Evolutionary conservation across 345 rosid species (phyloP).

Genomic region (Ceriops tagal): DNA sequence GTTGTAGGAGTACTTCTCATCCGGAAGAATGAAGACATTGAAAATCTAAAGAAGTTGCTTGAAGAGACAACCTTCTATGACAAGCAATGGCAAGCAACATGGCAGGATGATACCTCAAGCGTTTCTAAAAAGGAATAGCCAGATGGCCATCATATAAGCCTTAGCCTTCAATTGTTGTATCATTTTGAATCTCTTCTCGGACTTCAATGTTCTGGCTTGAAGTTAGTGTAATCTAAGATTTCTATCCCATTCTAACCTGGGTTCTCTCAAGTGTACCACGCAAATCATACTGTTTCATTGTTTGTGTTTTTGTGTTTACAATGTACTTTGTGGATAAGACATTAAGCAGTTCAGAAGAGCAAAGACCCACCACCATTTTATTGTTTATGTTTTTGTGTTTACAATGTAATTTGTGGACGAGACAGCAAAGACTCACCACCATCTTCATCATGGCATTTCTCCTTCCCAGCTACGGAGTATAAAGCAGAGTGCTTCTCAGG

Average conservation of each 20-base stretch:
- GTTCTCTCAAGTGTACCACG: not conserved
- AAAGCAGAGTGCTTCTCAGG: too few relatives aligned
- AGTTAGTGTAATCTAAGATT: not conserved
- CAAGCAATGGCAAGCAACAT: conserved; percentile 94
- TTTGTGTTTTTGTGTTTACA: not conserved
- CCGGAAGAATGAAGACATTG: conserved; percentile 83
- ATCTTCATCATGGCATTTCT: too few relatives aligned
- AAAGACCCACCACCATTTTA: too few relatives aligned
- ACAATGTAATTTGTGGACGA: too few relatives aligned
- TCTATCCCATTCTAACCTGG: not conserved
- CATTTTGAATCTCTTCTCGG: not conserved
- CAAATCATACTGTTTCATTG: not conserved
- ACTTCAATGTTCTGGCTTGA: not conserved
- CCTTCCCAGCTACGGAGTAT: too few relatives aligned
- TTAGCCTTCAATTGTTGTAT: not conserved
- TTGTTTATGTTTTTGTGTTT: not conserved
- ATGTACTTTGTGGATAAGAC: too few relatives aligned
- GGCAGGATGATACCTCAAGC: conserved; percentile 54
- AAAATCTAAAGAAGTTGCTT: conserved; percentile 58
- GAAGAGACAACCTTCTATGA: conserved; percentile 89
- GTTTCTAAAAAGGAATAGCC: conserved; percentile 27
- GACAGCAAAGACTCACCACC: too few relatives aligned
- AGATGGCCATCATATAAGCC: not conserved
- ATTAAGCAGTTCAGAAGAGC: too few relatives aligned
- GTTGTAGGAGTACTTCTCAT: conserved; percentile 74